Conservation (phyloP, 148 eudicot species). For the Rheum nobile region DNA sequence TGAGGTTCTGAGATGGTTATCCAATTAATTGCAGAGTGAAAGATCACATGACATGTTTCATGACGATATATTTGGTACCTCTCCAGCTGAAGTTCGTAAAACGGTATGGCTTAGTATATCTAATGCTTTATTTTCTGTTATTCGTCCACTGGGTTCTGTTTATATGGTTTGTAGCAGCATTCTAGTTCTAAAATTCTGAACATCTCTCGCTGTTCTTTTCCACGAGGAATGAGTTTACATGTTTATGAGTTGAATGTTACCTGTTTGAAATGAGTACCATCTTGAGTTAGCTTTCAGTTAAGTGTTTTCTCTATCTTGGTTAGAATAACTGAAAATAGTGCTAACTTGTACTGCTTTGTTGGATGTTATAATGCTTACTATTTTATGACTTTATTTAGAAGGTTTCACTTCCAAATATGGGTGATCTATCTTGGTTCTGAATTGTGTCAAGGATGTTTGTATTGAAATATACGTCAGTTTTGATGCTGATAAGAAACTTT, state of each 20-base stretch:
- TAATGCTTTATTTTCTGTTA: neutral
- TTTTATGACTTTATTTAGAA: too few relatives aligned
- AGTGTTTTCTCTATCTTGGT: too few relatives aligned
- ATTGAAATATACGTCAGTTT: too few relatives aligned
- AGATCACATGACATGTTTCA: slow-evolving; percentile 74
- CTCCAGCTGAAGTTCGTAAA: slow-evolving; percentile 81
- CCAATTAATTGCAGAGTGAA: slow-evolving; percentile 56
- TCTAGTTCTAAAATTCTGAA: neutral
- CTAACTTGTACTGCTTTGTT: too few relatives aligned
- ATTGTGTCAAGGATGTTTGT: too few relatives aligned
- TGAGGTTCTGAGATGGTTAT: neutral
- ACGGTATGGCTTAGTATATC: slow-evolving; percentile 27
- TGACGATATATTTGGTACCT: slow-evolving; percentile 95
- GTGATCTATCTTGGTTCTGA: too few relatives aligned
- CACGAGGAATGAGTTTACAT: neutral
- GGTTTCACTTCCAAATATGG: too few relatives aligned
- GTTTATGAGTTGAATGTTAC: neutral
- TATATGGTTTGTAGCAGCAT: neutral
- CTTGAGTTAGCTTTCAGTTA: too few relatives aligned
- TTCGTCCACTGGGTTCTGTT: neutral
- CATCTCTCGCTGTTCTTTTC: neutral
- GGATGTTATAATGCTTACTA: too few relatives aligned
- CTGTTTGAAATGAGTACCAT: too few relatives aligned
- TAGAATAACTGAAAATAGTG: too few relatives aligned
- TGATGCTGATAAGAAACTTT: too few relatives aligned